Base-by-base conservation (phyloP, 805 yeast genomes). In the Teunomyces pallodes region DNA sequence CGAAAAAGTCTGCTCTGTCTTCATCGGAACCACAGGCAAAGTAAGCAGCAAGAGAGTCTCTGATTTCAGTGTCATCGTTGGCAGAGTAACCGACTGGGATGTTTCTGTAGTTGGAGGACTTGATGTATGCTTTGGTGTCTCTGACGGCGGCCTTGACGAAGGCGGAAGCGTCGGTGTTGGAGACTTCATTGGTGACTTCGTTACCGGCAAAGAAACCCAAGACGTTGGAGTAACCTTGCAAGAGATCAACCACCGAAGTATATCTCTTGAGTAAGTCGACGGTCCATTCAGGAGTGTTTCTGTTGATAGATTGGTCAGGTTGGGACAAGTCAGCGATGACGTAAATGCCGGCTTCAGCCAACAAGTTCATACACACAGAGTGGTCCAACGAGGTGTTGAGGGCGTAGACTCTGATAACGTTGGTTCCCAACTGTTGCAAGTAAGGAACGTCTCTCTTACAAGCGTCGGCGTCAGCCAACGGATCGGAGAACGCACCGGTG, bases 191-290 rank as follows among this genome's bases (percentile, higher is more conserved):
- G 60, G 90, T 79, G 53, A 87, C 92, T 76, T 87, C 92, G 64
- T 87, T 87, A 77, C 92, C 92, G 42, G 92, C 92, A 66, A 86
- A 86, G 77, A 86, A 87, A 59, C 94, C 94, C 56, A 87, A 73
- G 45, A 85, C 76, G 66, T 86, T 87, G 60, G 87, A 77, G 68
- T 86, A 86, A 63, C 79, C 75, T 50, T 80, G 80, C 76, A 87
- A 82, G 59, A 69, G 65, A 64, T 87, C 92, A 57, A 87, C 82
- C 45, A 86, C 88, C 5, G 75, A 59, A 46, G 84, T 82, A 73
- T 87, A 87, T 74, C 91, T 81, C 46, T 80, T 69, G 65, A 73
- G 84, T 55, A 86, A 70, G 3, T 77, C 84, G 38, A 81, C 61
- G 59, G 72, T 72, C 92, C 92, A 87, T 42, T 70, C 54, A 54